Percentiles rank a stretch among this genome's conserved stretches.
These are phyloP conservation scores for Colletotrichum theobromicola DNA, from an alignment of 2,329 filamentous ascomycete species.

Conservation along the genomic window DNA sequence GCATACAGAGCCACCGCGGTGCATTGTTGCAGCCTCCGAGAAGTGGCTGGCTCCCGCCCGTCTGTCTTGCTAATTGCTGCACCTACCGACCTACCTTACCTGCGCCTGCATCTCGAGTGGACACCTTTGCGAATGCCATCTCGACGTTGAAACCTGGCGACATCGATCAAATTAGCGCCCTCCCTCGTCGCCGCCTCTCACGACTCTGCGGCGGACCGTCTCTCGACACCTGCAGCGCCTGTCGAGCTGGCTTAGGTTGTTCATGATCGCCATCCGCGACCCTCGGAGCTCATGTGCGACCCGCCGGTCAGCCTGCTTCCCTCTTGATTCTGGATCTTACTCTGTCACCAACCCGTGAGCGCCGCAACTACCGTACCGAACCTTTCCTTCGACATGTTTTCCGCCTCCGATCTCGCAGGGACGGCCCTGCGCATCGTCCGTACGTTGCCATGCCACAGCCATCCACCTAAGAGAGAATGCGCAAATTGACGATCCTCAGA, in stretches of 20 bases:
- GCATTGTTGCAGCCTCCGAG: conserved; percentile 11
- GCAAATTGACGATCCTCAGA: conserved; percentile 5
- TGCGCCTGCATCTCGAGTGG: conserved; percentile 1
- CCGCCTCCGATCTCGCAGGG: conserved; percentile 3
- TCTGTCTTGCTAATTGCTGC: background rate
- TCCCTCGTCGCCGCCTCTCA: background rate
- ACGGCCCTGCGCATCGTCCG: conserved; percentile 6
- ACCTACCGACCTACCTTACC: background rate
- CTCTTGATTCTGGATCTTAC: conserved; percentile 15
- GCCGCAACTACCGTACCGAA: background rate
- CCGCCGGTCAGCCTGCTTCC: conserved; percentile 18
- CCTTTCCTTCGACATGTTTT: conserved; percentile 1
- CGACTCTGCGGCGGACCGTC: background rate
- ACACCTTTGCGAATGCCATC: conserved; percentile 9
- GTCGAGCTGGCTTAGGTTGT: conserved; percentile 11
- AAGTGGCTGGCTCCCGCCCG: conserved; percentile 9
- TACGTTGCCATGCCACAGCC: background rate
- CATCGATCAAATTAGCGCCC: background rate
- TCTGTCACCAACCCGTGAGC: conserved; percentile 17
- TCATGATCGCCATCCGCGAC: conserved; percentile 18
- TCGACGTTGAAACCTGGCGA: background rate
- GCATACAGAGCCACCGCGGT: background rate
- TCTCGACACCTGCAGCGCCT: background rate
- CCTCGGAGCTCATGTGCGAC: conserved; percentile 22
- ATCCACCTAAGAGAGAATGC: background rate